A percentile compares a stretch with the other conserved stretches of the same genome.
Evolutionary conservation across 306 rosid species (phyloP).

Genomic region (Myrica gale): DNA sequence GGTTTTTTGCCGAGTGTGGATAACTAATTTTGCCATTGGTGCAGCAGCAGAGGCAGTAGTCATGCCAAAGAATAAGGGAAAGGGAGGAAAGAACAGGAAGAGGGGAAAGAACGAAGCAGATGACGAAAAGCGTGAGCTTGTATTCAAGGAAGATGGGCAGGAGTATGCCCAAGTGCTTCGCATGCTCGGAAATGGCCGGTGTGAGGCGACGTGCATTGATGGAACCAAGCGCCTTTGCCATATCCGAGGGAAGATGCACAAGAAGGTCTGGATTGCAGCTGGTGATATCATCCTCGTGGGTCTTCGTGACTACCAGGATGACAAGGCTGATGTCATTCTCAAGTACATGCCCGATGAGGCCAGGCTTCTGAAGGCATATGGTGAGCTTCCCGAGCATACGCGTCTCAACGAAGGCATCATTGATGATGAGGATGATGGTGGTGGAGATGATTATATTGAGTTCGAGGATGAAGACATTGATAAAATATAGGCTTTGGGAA

Average conservation of each 20-base stretch:
- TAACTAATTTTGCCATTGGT: background rate
- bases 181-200: conserved; percentile 46
- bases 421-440: conserved; percentile 42
- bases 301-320: conserved; percentile 51
- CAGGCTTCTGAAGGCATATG: conserved; percentile 49
- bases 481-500: conserved; percentile 27
- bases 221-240: conserved; percentile 44
- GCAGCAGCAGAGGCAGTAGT: conserved; percentile 15
- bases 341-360: conserved; percentile 56
- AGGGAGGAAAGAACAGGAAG: conserved; percentile 53
- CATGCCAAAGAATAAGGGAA: conserved; percentile 59
- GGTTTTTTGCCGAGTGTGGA: background rate
- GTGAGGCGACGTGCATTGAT: conserved; percentile 49
- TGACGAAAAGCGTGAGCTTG: conserved; percentile 52
- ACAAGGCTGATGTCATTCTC: conserved; percentile 52
- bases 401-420: conserved; percentile 46
- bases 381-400: conserved; percentile 47
- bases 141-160: conserved; percentile 50
- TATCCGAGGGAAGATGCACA: conserved; percentile 50
- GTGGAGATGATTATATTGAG: conserved; percentile 41
- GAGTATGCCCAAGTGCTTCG: conserved; percentile 51
- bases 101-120: conserved; percentile 55
- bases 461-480: conserved; percentile 52
- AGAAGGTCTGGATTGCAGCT: conserved; percentile 57
- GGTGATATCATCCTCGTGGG: conserved; percentile 49